Evolutionary conservation across 1,284 basidiomycete species (phyloP).

Genomic region (Rhodotorula sp.): DNA sequence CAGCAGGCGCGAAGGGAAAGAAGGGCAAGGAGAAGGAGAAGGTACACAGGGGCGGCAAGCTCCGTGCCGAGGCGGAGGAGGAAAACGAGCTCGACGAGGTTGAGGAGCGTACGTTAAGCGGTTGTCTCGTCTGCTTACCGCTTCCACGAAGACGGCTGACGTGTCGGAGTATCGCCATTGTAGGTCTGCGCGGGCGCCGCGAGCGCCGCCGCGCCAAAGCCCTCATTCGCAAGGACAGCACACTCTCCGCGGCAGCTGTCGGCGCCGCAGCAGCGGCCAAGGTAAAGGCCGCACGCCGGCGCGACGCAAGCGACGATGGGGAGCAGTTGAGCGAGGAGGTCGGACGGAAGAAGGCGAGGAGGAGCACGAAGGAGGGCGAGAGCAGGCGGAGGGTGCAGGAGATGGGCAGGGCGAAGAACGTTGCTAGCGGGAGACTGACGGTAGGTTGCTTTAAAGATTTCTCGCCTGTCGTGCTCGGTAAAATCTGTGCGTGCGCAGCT

Average conservation of each 20-base stretch:
- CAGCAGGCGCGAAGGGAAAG: not conserved
- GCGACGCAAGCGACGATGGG: not conserved
- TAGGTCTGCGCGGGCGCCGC: constrained; percentile 29
- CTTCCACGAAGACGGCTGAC: not conserved
- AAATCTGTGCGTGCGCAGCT: constrained; percentile 6
- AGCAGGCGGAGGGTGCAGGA: constrained; percentile 15
- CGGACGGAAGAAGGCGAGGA: constrained; percentile 6
- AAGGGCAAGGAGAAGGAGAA: not conserved
- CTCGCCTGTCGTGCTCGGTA: no score
- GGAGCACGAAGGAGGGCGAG: constrained; percentile 5
- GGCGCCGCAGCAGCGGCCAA: constrained; percentile 26
- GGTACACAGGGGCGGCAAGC: constrained; percentile 10
- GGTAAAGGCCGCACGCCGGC: constrained; percentile 8
- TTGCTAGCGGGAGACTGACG: constrained; percentile 19
- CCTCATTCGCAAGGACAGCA: constrained; percentile 36
- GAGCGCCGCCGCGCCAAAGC: constrained; percentile 34
- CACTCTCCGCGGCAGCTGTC: constrained; percentile 19
- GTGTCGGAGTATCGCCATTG: not conserved
- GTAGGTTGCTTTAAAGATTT: not conserved
- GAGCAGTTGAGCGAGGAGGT: not conserved
- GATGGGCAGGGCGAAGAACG: constrained; percentile 9
- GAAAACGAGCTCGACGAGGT: constrained; percentile 27
- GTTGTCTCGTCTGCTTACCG: not conserved
- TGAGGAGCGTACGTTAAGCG: constrained; percentile 23
- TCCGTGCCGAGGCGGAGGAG: constrained; percentile 6